Percentiles rank a stretch among this genome's conserved stretches.
These are phyloP conservation scores for Styphnolobium japonicum DNA, from an alignment of 306 rosid species.

Conservation along the genomic window DNA sequence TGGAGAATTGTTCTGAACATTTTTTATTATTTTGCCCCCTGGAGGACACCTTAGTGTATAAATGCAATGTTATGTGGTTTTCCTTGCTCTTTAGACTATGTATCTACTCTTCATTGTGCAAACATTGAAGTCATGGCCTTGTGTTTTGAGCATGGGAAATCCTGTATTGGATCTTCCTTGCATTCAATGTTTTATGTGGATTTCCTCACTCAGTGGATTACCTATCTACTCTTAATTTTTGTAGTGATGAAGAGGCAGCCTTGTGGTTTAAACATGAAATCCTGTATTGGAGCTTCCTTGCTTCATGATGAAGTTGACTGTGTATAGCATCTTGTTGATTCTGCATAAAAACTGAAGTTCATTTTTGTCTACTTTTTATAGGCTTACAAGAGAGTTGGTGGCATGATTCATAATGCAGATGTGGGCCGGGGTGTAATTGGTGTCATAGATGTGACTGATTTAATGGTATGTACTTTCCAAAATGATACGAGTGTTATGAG, in stretches of 20 bases:
- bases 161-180: not conserved
- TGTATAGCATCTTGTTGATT: not conserved
- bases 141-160: not conserved
- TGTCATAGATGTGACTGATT: constrained; percentile 51
- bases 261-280: not conserved
- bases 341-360: not conserved
- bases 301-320: not conserved
- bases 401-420: constrained; percentile 52
- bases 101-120: not conserved
- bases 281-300: not conserved
- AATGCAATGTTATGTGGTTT: too few relatives aligned
- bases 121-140: not conserved
- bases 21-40: too few relatives aligned
- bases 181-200: not conserved
- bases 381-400: constrained; percentile 72
- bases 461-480: constrained; percentile 39
- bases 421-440: constrained; percentile 60
- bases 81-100: not conserved
- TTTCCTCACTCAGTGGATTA: not conserved
- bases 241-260: not conserved
- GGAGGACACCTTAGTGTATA: too few relatives aligned
- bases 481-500: not conserved
- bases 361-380: constrained; percentile 18
- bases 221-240: not conserved
- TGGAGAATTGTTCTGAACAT: too few relatives aligned